phyloP scores from a whole-genome alignment of 2,329 filamentous ascomycete species.

The Ascochyta fabae region DNA sequence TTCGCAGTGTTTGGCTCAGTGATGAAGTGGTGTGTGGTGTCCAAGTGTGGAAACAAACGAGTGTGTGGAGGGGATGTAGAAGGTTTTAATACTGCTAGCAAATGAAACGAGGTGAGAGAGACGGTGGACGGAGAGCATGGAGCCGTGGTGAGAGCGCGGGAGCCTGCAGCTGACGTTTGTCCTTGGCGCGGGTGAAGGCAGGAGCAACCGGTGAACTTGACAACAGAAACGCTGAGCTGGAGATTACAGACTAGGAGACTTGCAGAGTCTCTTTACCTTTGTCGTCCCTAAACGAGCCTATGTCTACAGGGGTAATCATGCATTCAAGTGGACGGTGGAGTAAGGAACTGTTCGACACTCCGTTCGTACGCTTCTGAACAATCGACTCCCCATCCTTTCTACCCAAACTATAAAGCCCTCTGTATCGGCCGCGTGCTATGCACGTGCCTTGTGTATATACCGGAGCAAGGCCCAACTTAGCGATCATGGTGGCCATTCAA shows the following conservation, averaged over 20 bases:
- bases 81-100: not conserved
- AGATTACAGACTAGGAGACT: not conserved
- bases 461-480: no score
- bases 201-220: not conserved
- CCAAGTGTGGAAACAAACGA: not conserved
- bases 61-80: not conserved
- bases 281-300: no score
- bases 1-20: not conserved
- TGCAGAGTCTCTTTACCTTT: no score
- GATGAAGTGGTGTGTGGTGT: not conserved
- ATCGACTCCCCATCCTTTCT: no score
- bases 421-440: no score
- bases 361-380: no score
- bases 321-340: no score
- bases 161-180: conserved; percentile 3
- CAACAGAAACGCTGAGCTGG: not conserved
- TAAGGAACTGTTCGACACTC: no score
- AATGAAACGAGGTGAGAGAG: not conserved
- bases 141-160: not conserved
- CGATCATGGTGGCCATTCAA: no score
- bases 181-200: not conserved
- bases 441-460: no score
- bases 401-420: no score
- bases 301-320: no score
- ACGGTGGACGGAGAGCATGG: not conserved